These are phyloP conservation scores for Glebionis coronaria DNA, from an alignment of 129 eudicot species.

Conservation along the genomic window DNA sequence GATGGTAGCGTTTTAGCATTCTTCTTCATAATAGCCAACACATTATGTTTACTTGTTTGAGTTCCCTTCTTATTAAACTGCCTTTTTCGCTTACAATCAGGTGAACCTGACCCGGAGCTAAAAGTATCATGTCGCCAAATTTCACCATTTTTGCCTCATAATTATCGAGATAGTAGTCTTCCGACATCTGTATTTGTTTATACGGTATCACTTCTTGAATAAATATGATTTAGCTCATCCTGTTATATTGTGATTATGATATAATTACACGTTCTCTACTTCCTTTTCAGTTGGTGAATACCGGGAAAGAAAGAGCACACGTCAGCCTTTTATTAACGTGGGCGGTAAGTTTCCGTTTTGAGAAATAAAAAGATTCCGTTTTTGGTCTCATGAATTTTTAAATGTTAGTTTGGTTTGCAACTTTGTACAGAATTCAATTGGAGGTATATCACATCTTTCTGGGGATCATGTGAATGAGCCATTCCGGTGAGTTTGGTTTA, in stretches of 20 bases:
- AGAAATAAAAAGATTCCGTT: background rate
- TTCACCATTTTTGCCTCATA: constrained; percentile 96
- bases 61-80: background rate
- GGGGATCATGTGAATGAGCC: constrained; percentile 98
- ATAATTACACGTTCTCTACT: constrained; percentile 18
- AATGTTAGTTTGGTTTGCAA: constrained; percentile 3
- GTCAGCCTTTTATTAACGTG: constrained; percentile 97
- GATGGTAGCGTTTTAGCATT: constrained; percentile 55
- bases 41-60: background rate
- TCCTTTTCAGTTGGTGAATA: constrained; percentile 74
- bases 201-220: constrained; percentile 47
- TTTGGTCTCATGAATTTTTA: constrained; percentile 11
- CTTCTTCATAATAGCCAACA: background rate
- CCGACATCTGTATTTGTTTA: constrained; percentile 94
- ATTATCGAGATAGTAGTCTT: constrained; percentile 92
- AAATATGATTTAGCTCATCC: background rate
- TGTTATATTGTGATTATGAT: constrained; percentile 2
- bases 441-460: constrained; percentile 89
- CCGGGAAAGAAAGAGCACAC: constrained; percentile 96
- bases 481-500: constrained; percentile 53
- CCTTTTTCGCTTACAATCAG: constrained; percentile 33
- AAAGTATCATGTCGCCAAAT: constrained; percentile 95
- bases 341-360: constrained; percentile 62
- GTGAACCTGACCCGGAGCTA: constrained; percentile 95
- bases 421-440: constrained; percentile 84